Evolutionary conservation across 2,329 filamentous ascomycete species (phyloP), one percentile per base, ranked within the genome.

Genomic region (Thelonectria olida): DNA sequence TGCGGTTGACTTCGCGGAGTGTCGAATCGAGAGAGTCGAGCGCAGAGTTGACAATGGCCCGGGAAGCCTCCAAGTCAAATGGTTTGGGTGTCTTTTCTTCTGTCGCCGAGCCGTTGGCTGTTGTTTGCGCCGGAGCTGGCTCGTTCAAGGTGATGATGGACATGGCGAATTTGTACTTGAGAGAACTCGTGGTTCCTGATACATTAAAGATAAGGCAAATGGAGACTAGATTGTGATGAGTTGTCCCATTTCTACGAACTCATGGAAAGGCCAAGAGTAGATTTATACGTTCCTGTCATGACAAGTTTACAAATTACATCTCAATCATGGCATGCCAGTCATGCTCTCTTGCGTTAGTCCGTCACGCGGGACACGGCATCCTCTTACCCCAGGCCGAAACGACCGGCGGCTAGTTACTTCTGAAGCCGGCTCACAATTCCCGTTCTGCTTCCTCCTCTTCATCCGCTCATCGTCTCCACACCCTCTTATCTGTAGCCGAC

Each of bases 1-100:
- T 41, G 10, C 34, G 20, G 51, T 60, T 60, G 47, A 60, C 50
- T 4, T 50, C n/a, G 19, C 36, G 51, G 2, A 60, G 51, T 5
- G 44, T 50, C 23, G 51, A 38, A 19, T 47, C 55, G 3, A 50
- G 27, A 9, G 42, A 19, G 25, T 60, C 44, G n/a, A 60, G 36
- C 2, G 23, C 27, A 9, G 48, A 17, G 34, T 38, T 42, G 44
- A 60, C 28, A 5, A 60, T 22, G 15, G 12, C 25, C 10, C 57
- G 44, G 17, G 39, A 42, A 12, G 57, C 38, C 19, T 27, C 41
- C 7, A 31, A 34, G 9, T 20, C 45, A 10, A 31, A 20, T 31
- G 25, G 15, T 23, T 20, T 19, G 15, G 44, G 8, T 17, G 25
- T 15, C 25, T n/a, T 17, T 10, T 48, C 19, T 23, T 9, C 4